phyloP scores from a whole-genome alignment of 805 yeast species.

The Metschnikowia kunwiensis region DNA sequence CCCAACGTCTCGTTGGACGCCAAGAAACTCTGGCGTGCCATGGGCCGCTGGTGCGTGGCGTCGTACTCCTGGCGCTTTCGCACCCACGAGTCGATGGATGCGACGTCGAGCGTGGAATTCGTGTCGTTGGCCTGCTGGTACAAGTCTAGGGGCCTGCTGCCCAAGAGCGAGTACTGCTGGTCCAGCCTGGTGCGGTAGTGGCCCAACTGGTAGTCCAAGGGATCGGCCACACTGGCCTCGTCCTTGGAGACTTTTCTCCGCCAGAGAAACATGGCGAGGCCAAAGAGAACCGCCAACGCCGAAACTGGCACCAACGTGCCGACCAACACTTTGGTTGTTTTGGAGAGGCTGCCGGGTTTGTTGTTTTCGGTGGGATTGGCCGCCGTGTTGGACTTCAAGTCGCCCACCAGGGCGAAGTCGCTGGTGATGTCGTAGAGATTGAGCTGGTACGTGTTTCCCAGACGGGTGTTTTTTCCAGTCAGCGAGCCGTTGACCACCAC shows the following conservation, averaged over 20 bases:
- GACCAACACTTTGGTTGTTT: conserved; percentile 28
- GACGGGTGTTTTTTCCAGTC: neutral
- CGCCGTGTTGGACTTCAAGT: conserved; percentile 22
- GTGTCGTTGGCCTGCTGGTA: conserved; percentile 26
- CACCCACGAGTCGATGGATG: conserved; percentile 53
- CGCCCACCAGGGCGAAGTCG: conserved; percentile 31
- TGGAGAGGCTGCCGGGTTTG: conserved; percentile 19
- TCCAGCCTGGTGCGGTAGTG: conserved; percentile 19
- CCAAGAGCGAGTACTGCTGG: conserved; percentile 11
- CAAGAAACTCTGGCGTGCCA: conserved; percentile 23
- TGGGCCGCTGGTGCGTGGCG: conserved; percentile 13
- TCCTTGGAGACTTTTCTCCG: conserved; percentile 5
- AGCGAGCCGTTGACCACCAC: conserved; percentile 35
- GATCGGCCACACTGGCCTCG: conserved; percentile 10
- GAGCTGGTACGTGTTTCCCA: conserved; percentile 27
- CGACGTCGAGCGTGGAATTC: conserved; percentile 40
- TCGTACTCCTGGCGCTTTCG: conserved; percentile 49
- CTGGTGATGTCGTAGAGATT: conserved; percentile 40
- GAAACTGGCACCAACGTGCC: conserved; percentile 39
- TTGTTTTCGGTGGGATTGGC: conserved; percentile 10
- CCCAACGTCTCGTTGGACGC: conserved; percentile 29
- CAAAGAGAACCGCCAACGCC: conserved; percentile 17
- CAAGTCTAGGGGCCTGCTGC: conserved; percentile 13
- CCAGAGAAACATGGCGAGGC: conserved; percentile 9
- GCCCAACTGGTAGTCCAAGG: conserved; percentile 18